Conservation (phyloP, 139 green algal genomes). For the Trebouxia sp. region DNA sequence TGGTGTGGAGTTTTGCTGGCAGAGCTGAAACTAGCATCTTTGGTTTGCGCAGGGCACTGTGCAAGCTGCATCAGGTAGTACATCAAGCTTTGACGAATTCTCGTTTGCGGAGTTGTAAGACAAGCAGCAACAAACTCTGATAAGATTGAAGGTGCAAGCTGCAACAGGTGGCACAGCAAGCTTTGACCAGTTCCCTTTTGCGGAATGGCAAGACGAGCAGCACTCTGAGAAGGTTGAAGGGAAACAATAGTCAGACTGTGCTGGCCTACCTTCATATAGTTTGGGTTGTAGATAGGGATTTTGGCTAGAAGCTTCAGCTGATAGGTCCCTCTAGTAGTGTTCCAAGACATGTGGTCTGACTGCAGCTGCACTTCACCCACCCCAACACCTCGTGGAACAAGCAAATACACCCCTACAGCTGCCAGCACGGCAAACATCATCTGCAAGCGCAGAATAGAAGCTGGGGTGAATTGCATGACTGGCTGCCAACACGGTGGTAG, state of each 20-base stretch:
- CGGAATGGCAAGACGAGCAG: too few species aligned
- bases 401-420: constrained; percentile 57
- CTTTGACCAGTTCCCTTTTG: too few species aligned
- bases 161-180: too few species aligned
- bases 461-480: neutral
- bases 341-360: constrained; percentile 71
- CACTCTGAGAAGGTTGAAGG: too few species aligned
- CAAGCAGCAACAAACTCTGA: too few species aligned
- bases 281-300: constrained; percentile 82
- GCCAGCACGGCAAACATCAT: constrained; percentile 55
- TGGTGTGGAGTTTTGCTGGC: neutral
- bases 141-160: too few species aligned
- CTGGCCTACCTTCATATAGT: constrained; percentile 66
- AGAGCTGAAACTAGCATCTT: neutral
- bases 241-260: too few species aligned
- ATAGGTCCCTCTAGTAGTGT: constrained; percentile 66
- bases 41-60: too few species aligned
- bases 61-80: too few species aligned
- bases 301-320: constrained; percentile 67
- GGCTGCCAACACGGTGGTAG: too few species aligned
- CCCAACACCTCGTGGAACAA: constrained; percentile 66
- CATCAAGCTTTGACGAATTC: too few species aligned
- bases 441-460: constrained; percentile 44
- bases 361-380: constrained; percentile 67
- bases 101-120: too few species aligned